Evolutionary conservation across 148 eudicot species (phyloP).

Genomic region (Chenopodium quinoa): DNA sequence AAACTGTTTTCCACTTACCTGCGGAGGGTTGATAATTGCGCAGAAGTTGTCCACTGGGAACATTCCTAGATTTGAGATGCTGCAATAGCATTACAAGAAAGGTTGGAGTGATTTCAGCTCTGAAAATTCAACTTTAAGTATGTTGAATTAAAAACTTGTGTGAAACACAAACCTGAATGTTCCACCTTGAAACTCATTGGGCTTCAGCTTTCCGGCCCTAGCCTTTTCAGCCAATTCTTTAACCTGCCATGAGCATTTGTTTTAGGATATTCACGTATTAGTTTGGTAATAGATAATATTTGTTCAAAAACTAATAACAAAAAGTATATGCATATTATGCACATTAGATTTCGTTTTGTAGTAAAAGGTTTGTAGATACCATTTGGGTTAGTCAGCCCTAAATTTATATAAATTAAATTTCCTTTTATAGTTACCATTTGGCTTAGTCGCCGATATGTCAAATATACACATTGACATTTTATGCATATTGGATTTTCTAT

Average conservation of each 20-base stretch:
- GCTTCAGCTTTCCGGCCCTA: constrained; percentile 80
- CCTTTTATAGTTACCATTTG: too few relatives aligned
- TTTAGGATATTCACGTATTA: background rate
- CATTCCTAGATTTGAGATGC: constrained; percentile 98
- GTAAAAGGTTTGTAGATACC: background rate
- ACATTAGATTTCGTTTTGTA: too few relatives aligned
- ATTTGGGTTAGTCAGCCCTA: background rate
- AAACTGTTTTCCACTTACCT: constrained; percentile 40
- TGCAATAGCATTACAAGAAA: constrained; percentile 33
- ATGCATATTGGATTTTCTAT: too few relatives aligned
- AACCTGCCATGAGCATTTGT: constrained; percentile 41
- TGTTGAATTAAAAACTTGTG: background rate
- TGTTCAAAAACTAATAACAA: background rate
- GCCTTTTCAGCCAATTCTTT: constrained; percentile 94
- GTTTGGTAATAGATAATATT: background rate
- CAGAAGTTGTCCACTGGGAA: constrained; percentile 93
- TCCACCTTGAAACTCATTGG: constrained; percentile 97
- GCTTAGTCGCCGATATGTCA: too few relatives aligned
- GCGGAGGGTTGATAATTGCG: constrained; percentile 95
- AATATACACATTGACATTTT: too few relatives aligned
- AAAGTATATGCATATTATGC: background rate
- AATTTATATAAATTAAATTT: too few relatives aligned
- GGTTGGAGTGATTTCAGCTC: background rate
- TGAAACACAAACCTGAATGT: constrained; percentile 70
- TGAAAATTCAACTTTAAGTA: background rate